Evolutionary conservation across 2,329 filamentous ascomycete species (phyloP).

Genomic region (Parascedosporium putredinis): DNA sequence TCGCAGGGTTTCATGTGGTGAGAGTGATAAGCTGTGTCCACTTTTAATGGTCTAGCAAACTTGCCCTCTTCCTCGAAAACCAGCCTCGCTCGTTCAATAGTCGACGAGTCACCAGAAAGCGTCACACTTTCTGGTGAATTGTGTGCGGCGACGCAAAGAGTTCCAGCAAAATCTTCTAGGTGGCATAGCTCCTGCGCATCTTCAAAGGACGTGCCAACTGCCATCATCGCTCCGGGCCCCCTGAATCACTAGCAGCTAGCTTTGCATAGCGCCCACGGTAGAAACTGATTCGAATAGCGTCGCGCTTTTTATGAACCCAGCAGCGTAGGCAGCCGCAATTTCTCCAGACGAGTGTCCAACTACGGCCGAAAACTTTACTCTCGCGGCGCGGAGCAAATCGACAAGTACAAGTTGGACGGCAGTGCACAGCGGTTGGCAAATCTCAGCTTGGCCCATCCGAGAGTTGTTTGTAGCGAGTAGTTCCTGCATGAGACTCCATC

Average conservation of each 20-base stretch:
- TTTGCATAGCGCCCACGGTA: constrained; percentile 10
- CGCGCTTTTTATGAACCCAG: constrained; percentile 25
- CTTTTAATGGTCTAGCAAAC: constrained; percentile 13
- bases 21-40: constrained; percentile 14
- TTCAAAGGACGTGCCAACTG: constrained; percentile 14
- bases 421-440: constrained; percentile 22
- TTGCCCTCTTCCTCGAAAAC: constrained; percentile 12
- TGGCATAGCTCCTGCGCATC: constrained; percentile 12
- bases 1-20: constrained; percentile 10
- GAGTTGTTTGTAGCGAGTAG: constrained; percentile 11
- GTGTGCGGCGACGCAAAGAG: constrained; percentile 16
- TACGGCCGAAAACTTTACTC: constrained; percentile 23
- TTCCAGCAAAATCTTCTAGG: constrained; percentile 11
- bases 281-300: constrained; percentile 18
- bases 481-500: constrained; percentile 19
- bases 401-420: constrained; percentile 20
- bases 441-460: constrained; percentile 15
- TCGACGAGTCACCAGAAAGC: constrained; percentile 14
- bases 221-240: constrained; percentile 15
- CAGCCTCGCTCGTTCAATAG: constrained; percentile 11
- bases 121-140: constrained; percentile 16
- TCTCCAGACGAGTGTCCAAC: constrained; percentile 41
- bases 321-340: constrained; percentile 38
- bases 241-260: background rate
- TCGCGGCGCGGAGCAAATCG: constrained; percentile 18